These are phyloP conservation scores for Brettanomyces anomalus DNA, from an alignment of 805 yeast genomes.

Conservation along the genomic window DNA sequence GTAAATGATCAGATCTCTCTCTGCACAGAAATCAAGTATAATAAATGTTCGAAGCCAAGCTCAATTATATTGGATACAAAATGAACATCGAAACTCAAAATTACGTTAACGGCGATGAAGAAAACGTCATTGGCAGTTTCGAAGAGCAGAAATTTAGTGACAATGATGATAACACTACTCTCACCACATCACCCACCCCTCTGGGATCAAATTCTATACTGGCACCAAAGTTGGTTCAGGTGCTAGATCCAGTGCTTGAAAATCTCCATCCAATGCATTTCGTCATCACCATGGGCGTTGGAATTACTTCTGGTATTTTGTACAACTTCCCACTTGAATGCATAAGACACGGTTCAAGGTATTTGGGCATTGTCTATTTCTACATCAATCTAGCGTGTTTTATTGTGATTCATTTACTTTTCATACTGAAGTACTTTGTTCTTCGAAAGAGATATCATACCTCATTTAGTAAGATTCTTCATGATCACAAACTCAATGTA, in stretches of 20 bases:
- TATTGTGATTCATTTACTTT: conserved; percentile 32
- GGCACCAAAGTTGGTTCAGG: not conserved
- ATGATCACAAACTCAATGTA: conserved; percentile 39
- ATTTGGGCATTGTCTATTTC: conserved; percentile 54
- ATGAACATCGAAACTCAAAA: too few species aligned
- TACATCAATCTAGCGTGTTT: conserved; percentile 45
- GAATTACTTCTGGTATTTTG: conserved; percentile 57
- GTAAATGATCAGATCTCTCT: too few species aligned
- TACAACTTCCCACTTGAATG: conserved; percentile 58
- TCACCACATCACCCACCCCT: not conserved
- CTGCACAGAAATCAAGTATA: too few species aligned
- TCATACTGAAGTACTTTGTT: conserved; percentile 30
- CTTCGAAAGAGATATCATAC: conserved; percentile 21
- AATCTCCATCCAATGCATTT: conserved; percentile 50
- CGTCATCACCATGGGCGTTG: conserved; percentile 79
- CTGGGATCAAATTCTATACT: not conserved
- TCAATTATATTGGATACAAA: too few species aligned
- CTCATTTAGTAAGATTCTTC: conserved; percentile 18
- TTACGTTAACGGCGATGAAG: too few species aligned
- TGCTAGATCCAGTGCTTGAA: conserved; percentile 11
- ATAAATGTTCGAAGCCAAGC: too few species aligned
- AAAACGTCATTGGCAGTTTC: too few species aligned
- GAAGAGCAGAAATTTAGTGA: too few species aligned
- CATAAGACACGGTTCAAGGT: conserved; percentile 17
- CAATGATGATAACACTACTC: too few species aligned